Percentiles rank a stretch among this genome's conserved stretches.
phyloP scores from a whole-genome alignment of 257 asterid species.

The Capsicum pubescens region DNA sequence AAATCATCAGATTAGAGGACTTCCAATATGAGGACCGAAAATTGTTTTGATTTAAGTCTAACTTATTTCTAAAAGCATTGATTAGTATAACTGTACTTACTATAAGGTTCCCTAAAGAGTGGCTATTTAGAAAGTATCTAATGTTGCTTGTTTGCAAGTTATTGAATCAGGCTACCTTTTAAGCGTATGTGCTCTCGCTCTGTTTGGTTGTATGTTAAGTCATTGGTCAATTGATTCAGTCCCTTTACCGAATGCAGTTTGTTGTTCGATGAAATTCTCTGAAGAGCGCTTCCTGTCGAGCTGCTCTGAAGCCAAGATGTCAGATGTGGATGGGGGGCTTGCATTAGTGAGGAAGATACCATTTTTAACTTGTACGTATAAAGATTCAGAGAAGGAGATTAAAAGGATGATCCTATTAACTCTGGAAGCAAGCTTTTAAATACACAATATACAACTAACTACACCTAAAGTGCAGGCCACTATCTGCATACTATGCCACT shows the following conservation, averaged over 20 bases:
- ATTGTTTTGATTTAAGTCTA: not conserved
- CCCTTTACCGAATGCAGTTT: not conserved
- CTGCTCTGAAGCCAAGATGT: slow-evolving; percentile 10
- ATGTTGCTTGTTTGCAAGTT: not conserved
- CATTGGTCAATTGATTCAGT: not conserved
- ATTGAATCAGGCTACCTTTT: not conserved
- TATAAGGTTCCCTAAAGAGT: not conserved
- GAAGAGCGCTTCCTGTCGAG: not conserved
- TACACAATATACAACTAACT: too few species aligned
- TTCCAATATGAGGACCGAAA: not conserved
- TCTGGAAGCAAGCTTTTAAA: too few species aligned
- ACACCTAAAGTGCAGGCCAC: too few species aligned
- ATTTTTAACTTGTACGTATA: too few species aligned
- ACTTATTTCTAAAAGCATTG: not conserved
- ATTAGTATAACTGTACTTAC: not conserved
- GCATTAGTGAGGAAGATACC: too few species aligned
- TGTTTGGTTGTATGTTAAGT: slow-evolving; percentile 60
- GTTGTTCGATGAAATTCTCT: not conserved
- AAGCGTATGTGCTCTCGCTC: slow-evolving; percentile 55
- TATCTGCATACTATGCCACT: too few species aligned
- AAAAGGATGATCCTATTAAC: too few species aligned
- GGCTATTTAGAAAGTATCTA: not conserved
- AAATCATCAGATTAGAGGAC: not conserved
- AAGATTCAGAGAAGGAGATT: too few species aligned
- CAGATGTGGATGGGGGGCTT: not conserved